phyloP scores from a whole-genome alignment of 202 grass and related monocot genomes.

The Setaria viridis region DNA sequence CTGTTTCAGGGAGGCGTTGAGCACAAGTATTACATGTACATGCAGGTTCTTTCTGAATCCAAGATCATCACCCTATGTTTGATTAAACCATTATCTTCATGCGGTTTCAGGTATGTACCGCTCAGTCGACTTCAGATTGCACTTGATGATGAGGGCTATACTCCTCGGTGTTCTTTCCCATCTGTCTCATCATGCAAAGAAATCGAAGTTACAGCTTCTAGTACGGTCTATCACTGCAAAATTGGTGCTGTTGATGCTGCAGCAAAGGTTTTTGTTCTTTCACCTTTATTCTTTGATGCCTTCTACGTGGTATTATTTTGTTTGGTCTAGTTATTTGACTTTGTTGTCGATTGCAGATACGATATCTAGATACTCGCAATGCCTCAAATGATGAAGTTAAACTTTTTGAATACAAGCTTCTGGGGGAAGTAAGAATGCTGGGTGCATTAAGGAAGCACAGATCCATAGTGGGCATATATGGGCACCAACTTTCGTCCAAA shows the following conservation, averaged over 20 bases:
- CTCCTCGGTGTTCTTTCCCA: constrained; percentile 62
- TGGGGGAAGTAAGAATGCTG: constrained; percentile 95
- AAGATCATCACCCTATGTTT: constrained; percentile 13
- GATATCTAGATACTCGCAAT: constrained; percentile 63
- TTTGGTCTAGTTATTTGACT: constrained; percentile 33
- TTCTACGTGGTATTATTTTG: constrained; percentile 28
- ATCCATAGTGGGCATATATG: constrained; percentile 91
- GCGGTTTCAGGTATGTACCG: constrained; percentile 82
- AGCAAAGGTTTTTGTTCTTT: constrained; percentile 72
- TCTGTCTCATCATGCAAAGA: constrained; percentile 61
- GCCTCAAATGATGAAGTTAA: constrained; percentile 69
- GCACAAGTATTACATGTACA: constrained; percentile 46
- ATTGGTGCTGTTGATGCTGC: constrained; percentile 81
- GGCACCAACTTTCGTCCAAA: constrained; percentile 92
- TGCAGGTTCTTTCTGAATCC: constrained; percentile 34
- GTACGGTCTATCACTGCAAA: constrained; percentile 81
- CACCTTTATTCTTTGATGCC: constrained; percentile 21
- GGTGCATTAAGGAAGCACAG: constrained; percentile 84
- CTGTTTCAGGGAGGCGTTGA: constrained; percentile 35
- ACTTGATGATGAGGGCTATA: constrained; percentile 52
- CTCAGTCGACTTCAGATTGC: constrained; percentile 69
- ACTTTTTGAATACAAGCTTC: constrained; percentile 84
- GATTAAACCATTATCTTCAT: constrained; percentile 31
- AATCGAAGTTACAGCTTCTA: constrained; percentile 67
- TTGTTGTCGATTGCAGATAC: constrained; percentile 56